phyloP scores from a whole-genome alignment of 2,329 filamentous ascomycete species.

The Ophiocordyceps unilateralis region DNA sequence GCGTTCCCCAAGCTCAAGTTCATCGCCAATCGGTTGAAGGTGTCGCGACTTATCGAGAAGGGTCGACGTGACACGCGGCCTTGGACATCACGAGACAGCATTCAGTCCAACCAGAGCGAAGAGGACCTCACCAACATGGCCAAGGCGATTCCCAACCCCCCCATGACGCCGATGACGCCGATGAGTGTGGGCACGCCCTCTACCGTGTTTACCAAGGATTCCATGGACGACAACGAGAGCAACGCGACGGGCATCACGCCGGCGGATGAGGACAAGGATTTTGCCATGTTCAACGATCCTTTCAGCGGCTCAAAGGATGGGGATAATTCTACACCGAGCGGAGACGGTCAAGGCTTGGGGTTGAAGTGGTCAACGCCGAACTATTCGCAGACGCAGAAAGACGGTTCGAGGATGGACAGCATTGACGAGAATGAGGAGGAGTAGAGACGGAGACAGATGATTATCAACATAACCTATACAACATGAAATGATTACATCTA shows the following conservation, averaged over 20 bases:
- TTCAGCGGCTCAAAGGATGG: neutral
- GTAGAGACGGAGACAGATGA: neutral
- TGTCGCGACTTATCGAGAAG: conserved; percentile 52
- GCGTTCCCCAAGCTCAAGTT: conserved; percentile 88
- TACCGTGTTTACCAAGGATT: neutral
- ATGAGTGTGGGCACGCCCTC: neutral
- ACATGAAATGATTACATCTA: no score
- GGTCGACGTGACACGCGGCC: conserved; percentile 14
- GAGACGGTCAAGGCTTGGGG: neutral
- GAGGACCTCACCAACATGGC: neutral
- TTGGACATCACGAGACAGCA: neutral
- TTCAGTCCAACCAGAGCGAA: neutral
- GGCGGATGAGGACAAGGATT: neutral
- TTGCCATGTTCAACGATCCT: neutral
- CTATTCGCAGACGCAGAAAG: neutral
- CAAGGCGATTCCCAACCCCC: neutral
- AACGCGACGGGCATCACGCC: neutral
- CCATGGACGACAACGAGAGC: neutral
- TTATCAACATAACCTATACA: no score
- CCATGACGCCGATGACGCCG: neutral
- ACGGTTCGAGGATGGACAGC: neutral
- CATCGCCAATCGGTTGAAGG: conserved; percentile 67
- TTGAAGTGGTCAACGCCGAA: neutral
- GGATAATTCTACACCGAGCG: neutral
- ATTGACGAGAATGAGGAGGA: neutral